These are phyloP conservation scores for Pyrus hybrid DNA, from an alignment of 331 rosid genomes.

Conservation along the genomic window DNA sequence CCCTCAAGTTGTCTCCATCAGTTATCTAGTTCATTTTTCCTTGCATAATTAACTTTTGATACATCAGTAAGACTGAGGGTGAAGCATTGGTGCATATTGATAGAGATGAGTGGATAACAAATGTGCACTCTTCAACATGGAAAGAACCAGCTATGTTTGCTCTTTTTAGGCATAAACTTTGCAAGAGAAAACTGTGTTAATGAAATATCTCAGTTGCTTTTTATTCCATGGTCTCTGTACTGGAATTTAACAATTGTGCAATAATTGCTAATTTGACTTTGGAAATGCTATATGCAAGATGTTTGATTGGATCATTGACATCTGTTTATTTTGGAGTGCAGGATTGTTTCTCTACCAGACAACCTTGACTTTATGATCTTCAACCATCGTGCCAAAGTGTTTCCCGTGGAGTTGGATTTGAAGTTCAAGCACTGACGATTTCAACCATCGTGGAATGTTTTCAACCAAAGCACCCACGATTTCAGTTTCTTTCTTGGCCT, in stretches of 20 bases:
- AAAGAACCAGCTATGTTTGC: background rate
- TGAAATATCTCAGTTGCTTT: background rate
- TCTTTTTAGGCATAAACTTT: background rate
- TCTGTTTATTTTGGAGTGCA: conserved; percentile 30
- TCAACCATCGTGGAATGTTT: too few relatives aligned
- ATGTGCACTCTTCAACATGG: background rate
- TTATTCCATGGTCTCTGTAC: background rate
- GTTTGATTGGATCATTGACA: conserved; percentile 5
- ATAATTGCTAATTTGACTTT: background rate
- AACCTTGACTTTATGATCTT: conserved; percentile 79
- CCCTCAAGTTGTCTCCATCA: background rate
- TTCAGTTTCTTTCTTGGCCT: background rate
- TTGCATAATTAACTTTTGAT: background rate
- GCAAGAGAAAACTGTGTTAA: background rate
- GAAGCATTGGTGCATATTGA: background rate
- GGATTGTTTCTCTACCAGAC: conserved; percentile 72
- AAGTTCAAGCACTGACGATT: conserved; percentile 58
- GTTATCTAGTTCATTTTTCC: background rate
- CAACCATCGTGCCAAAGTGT: conserved; percentile 75
- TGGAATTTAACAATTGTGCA: background rate
- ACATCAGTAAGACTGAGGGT: background rate
- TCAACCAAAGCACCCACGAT: background rate
- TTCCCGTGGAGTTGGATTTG: conserved; percentile 47
- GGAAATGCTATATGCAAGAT: background rate
- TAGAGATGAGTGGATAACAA: background rate